Conservation (phyloP, 331 rosid genomes). For the Arachis monticola region DNA sequence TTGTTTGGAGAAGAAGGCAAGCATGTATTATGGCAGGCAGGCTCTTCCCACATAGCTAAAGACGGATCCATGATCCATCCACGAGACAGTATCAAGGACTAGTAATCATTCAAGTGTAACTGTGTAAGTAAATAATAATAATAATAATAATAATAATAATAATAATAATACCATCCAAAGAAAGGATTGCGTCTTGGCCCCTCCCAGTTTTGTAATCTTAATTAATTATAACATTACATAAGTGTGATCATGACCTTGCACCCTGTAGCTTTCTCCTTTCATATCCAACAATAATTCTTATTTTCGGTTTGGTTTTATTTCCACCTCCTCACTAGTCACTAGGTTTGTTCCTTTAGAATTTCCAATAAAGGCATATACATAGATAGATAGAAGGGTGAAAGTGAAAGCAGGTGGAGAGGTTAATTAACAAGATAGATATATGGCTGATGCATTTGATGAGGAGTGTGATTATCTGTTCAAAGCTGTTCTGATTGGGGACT, state of each 20-base stretch:
- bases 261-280: neutral
- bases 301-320: slow-evolving; percentile 4
- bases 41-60: slow-evolving; percentile 38
- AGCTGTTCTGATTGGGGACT: slow-evolving; percentile 88
- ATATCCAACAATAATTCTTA: neutral
- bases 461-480: slow-evolving; percentile 94
- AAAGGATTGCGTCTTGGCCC: neutral
- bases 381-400: slow-evolving; percentile 1
- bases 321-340: too few relatives aligned
- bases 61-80: slow-evolving; percentile 3
- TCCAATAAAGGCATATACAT: neutral
- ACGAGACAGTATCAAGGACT: slow-evolving; percentile 37
- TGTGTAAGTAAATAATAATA: neutral
- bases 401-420: neutral
- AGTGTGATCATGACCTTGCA: slow-evolving; percentile 41
- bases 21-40: neutral
- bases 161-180: slow-evolving; percentile 38
- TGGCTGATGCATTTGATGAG: slow-evolving; percentile 79
- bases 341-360: slow-evolving; percentile 25
- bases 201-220: neutral
- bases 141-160: neutral
- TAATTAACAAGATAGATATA: neutral
- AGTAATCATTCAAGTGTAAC: slow-evolving; percentile 52
- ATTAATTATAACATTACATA: slow-evolving; percentile 26
- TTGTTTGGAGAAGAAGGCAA: slow-evolving; percentile 33